Conservation (phyloP, 345 rosid species). For the Adansonia digitata region DNA sequence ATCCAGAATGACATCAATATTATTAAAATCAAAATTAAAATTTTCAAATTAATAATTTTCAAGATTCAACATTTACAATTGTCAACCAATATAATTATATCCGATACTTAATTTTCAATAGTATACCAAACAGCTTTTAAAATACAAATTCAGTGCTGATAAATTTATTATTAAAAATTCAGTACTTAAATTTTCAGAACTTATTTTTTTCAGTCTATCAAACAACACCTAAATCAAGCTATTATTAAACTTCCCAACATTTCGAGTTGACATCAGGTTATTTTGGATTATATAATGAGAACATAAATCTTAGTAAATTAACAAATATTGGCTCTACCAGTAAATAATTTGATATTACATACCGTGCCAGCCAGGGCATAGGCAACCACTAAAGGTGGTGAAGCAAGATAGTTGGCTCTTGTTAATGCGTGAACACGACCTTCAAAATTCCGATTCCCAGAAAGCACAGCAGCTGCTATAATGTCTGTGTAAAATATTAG, state of each 20-base stretch:
- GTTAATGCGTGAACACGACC: conserved; percentile 98
- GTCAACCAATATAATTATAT: too few species aligned
- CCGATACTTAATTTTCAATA: too few species aligned
- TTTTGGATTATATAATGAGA: background rate
- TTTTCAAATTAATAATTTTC: too few species aligned
- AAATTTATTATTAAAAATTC: too few species aligned
- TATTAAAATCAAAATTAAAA: too few species aligned
- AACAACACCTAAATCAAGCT: too few species aligned
- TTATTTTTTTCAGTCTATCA: too few species aligned
- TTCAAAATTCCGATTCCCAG: conserved; percentile 96
- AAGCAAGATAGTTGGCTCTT: conserved; percentile 98
- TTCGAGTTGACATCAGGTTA: background rate
- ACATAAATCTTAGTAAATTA: background rate
- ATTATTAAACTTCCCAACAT: background rate
- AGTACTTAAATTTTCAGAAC: too few species aligned
- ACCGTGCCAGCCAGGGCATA: conserved; percentile 99
- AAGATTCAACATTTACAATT: too few species aligned
- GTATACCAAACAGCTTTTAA: too few species aligned
- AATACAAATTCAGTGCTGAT: too few species aligned
- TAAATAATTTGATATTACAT: conserved; percentile 16
- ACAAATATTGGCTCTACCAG: background rate
- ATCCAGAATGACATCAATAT: too few species aligned
- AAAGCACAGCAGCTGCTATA: conserved; percentile 89
- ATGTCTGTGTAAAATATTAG: conserved; percentile 50
- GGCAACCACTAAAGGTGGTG: conserved; percentile 97